Conservation (phyloP, 306 rosid genomes). For the Ormosia semicastrata region DNA sequence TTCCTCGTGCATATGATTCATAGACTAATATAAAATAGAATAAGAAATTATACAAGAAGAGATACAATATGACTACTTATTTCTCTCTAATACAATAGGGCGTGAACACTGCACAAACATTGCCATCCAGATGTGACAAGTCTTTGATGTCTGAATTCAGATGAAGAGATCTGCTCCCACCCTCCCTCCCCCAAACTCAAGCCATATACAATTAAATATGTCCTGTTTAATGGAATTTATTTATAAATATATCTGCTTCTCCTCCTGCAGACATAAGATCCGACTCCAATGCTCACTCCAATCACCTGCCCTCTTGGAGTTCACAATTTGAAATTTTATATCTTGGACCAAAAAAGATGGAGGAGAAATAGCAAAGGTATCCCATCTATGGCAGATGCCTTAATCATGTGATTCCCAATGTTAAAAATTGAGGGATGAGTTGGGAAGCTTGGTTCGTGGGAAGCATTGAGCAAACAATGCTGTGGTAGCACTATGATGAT, state of each 20-base stretch:
- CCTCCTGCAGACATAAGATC: not conserved
- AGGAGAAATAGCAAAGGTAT: not conserved
- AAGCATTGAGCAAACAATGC: constrained; percentile 23
- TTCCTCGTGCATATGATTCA: not conserved
- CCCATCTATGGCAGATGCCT: not conserved
- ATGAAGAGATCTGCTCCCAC: not conserved
- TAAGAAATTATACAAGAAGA: not conserved
- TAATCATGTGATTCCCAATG: constrained; percentile 8
- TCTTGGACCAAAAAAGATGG: not conserved
- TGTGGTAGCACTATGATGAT: not conserved
- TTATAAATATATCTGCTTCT: not conserved
- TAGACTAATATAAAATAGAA: not conserved
- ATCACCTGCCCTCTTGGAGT: not conserved
- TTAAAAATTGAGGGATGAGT: constrained; percentile 16
- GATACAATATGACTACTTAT: not conserved
- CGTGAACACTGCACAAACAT: not conserved
- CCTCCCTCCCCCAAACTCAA: not conserved
- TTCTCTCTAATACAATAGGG: not conserved
- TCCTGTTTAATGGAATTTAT: not conserved
- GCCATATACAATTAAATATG: not conserved
- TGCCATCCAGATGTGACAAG: not conserved
- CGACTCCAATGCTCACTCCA: not conserved
- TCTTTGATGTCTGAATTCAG: not conserved
- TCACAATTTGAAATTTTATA: too few species aligned
- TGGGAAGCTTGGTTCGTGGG: not conserved